Base-by-base conservation (phyloP, 495 filamentous ascomycete species). In the Hyaloscypha variabilis region DNA sequence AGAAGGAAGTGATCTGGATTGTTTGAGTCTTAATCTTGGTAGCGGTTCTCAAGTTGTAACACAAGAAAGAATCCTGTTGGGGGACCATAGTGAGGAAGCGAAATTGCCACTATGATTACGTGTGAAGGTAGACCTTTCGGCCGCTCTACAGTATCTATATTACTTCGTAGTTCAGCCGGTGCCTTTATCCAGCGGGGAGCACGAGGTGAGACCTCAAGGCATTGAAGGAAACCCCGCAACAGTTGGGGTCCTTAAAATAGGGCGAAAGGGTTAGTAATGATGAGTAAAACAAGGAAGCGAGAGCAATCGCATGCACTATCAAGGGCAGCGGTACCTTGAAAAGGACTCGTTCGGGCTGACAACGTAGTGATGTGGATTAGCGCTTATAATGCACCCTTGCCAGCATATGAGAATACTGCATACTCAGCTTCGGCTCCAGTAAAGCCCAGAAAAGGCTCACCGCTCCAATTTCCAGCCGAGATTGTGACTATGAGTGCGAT, bases 251-350 rank as follows among this genome's bases (percentile, higher is more conserved):
- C 58, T 26, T 60, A 60, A 60, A 60, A 60, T 26, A 60, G 36
- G 58, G 58, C 58, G 58, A 60, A 11, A 60, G 58, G 39, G 58
- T 60, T 60, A 24, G 58, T 26, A 60, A 60, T 60, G 58, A 60
- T 60, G 58, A 60, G 58, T 60, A 60, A 60, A 58, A 60, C 34
- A 60, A 60, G 58, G 58, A 60, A 60, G 58, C 58, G 29, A 39
- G 8, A 60, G 58, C 58, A 60, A 60, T 42, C 58, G 58, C 34
- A 26, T 60, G 29, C 28, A 39, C 29, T 39, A 34, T 8, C 58
- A 19, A 39, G 58, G 58, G 58, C 29, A 36, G 13, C 29, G 34
- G 58, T 26, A 60, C 58, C 36, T 60, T 60, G 28, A 34, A 60
- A 60, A 26, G 36, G 58, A 60, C 58, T 29, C 58, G 46, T 60